Conservation (phyloP, 495 filamentous ascomycete genomes). For the Massariosphaeria phaeospora region DNA sequence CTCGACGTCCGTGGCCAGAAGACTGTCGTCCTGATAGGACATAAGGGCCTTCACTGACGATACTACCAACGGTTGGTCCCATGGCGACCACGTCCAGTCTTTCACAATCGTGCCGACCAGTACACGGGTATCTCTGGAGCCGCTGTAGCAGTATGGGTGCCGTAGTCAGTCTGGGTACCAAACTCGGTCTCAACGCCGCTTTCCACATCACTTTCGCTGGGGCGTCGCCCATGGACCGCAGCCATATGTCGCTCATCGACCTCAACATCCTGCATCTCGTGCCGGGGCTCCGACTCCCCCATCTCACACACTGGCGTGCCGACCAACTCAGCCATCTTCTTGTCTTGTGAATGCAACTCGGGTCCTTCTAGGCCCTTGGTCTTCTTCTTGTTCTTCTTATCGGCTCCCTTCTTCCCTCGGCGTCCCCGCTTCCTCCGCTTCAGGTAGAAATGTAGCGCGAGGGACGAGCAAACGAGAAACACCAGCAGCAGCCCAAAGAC, state of each 20-base stretch:
- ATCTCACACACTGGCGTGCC: constrained; percentile 12
- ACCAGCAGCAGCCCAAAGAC: constrained; percentile 9
- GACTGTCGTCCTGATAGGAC: too few relatives aligned
- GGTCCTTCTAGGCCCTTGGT: background rate
- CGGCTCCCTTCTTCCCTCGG: background rate
- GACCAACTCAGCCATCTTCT: constrained; percentile 7
- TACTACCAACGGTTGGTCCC: too few relatives aligned
- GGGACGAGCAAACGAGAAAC: background rate
- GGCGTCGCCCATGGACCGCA: background rate
- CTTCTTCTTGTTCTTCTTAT: background rate
- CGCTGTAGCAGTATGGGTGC: too few relatives aligned
- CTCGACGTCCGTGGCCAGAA: too few relatives aligned
- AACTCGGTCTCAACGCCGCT: too few relatives aligned
- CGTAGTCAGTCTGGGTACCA: too few relatives aligned
- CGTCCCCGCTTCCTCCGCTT: background rate
- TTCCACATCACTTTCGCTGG: background rate
- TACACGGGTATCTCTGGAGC: too few relatives aligned
- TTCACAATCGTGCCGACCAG: too few relatives aligned
- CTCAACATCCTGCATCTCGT: constrained; percentile 12
- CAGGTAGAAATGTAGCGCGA: constrained; percentile 1
- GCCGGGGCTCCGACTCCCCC: constrained; percentile 9
- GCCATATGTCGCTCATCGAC: constrained; percentile 1
- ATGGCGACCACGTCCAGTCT: too few relatives aligned
- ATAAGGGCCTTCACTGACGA: too few relatives aligned
- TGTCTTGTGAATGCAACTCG: constrained; percentile 2